Percentiles rank a stretch among this genome's conserved stretches.
Conservation (phyloP, 129 eudicot genomes). For the Cynara cardunculus region DNA sequence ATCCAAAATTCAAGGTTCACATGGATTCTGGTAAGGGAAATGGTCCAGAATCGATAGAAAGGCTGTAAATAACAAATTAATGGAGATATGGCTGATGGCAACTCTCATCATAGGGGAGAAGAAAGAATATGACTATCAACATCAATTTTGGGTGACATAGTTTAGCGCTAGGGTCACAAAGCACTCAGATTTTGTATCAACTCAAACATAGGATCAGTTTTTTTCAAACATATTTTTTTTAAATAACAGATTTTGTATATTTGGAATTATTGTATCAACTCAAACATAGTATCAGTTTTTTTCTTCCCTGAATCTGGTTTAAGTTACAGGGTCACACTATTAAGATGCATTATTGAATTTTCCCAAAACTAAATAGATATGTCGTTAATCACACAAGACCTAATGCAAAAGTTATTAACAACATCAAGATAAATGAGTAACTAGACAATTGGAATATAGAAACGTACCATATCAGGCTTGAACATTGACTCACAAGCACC, state of each 20-base stretch:
- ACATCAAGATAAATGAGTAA: not conserved
- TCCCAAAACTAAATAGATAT: not conserved
- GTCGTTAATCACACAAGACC: not conserved
- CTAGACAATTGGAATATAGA: constrained; percentile 3
- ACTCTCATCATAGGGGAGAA: not conserved
- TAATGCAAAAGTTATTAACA: constrained; percentile 1
- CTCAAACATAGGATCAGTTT: not conserved
- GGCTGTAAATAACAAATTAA: not conserved
- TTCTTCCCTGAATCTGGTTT: not conserved
- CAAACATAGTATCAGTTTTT: no score
- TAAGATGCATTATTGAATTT: not conserved
- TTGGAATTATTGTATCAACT: no score
- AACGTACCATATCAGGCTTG: constrained; percentile 91
- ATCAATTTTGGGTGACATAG: not conserved
- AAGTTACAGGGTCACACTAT: not conserved
- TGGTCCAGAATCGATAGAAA: no score
- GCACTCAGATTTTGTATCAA: not conserved
- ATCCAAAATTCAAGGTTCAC: no score
- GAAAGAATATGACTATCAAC: not conserved
- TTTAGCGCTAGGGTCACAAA: not conserved
- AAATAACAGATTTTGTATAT: no score
- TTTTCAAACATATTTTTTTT: no score
- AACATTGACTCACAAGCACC: constrained; percentile 99
- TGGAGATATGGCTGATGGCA: not conserved
- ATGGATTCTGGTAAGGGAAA: no score